phyloP scores from a whole-genome alignment of 129 eudicot species.

The Kitagawia praeruptora region DNA sequence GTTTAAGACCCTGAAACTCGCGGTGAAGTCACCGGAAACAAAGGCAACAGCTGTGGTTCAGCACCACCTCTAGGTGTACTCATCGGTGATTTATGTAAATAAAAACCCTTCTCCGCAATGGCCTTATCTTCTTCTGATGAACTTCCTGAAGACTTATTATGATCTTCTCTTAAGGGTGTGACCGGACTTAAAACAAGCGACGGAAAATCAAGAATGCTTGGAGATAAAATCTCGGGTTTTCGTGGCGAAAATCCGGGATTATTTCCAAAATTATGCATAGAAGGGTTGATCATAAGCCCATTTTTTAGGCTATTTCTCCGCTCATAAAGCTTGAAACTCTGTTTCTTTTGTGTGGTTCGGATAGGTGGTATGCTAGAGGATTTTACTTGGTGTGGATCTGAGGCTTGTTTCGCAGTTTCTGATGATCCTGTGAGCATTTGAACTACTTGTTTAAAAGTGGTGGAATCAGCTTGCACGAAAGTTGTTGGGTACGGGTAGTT shows the following conservation, averaged over 20 bases:
- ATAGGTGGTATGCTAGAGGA: slow-evolving; percentile 54
- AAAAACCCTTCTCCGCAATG: slow-evolving; percentile 68
- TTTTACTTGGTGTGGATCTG: slow-evolving; percentile 26
- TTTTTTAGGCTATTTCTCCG: slow-evolving; percentile 64
- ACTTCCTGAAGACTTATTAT: slow-evolving; percentile 39
- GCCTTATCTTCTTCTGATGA: slow-evolving; percentile 75
- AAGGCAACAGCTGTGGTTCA: slow-evolving; percentile 68
- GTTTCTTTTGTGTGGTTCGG: slow-evolving; percentile 59
- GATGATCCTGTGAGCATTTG: slow-evolving; percentile 93
- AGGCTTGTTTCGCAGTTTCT: slow-evolving; percentile 36
- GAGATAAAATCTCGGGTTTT: slow-evolving; percentile 63
- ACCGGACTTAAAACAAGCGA: slow-evolving; percentile 69
- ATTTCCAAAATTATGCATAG: slow-evolving; percentile 23
- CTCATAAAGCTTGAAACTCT: slow-evolving; percentile 66
- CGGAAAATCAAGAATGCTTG: slow-evolving; percentile 88
- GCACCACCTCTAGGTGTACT: slow-evolving; percentile 40
- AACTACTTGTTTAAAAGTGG: slow-evolving; percentile 81
- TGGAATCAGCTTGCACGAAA: slow-evolving; percentile 78
- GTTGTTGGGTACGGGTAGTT: slow-evolving; percentile 78
- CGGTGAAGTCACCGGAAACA: slow-evolving; percentile 87
- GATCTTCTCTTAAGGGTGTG: slow-evolving; percentile 56
- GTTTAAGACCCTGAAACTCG: slow-evolving; percentile 40
- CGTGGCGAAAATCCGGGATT: slow-evolving; percentile 39
- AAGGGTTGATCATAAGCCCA: slow-evolving; percentile 70
- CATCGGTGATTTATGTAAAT: slow-evolving; percentile 75